These are phyloP conservation scores for Entomophthora muscae DNA, from an alignment of 371 early-diverging fungal species.

Conservation along the genomic window DNA sequence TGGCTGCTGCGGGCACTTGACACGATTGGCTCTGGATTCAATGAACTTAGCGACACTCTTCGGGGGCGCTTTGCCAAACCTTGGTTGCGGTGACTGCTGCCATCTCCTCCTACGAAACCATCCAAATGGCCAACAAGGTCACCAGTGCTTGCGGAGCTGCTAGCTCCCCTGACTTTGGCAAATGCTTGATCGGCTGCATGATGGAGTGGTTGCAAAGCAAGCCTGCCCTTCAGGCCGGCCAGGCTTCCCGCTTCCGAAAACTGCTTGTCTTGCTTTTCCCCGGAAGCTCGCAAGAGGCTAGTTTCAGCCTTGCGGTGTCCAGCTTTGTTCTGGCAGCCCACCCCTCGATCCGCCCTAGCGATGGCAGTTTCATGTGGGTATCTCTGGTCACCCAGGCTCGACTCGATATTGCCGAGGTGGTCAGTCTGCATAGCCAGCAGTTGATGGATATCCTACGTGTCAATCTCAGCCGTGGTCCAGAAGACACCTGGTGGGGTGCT, in stretches of 20 bases:
- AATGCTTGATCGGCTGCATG: background rate
- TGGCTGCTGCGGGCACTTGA: conserved; percentile 42
- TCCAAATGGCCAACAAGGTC: conserved; percentile 24
- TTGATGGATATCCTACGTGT: background rate
- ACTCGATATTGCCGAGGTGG: background rate
- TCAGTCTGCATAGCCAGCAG: background rate
- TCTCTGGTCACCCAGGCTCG: background rate
- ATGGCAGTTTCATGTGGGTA: conserved; percentile 9
- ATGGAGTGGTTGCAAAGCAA: background rate
- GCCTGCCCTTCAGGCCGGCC: background rate
- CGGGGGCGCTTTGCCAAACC: conserved; percentile 14
- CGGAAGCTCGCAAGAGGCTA: background rate
- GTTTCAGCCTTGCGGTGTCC: background rate
- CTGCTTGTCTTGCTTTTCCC: background rate
- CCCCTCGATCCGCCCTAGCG: background rate
- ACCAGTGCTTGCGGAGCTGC: conserved; percentile 9
- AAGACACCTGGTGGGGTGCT: conserved; percentile 14
- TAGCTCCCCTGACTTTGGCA: background rate
- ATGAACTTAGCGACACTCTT: conserved; percentile 13
- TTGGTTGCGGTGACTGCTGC: conserved; percentile 31
- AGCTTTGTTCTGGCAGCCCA: background rate
- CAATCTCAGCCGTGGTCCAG: background rate
- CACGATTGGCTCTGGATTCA: conserved; percentile 19
- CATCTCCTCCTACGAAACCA: conserved; percentile 30
- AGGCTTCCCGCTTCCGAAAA: background rate